Evolutionary conservation across 2,329 filamentous ascomycete genomes (phyloP), one percentile per base, ranked within the genome.

Genomic region (Penicillium sp.): DNA sequence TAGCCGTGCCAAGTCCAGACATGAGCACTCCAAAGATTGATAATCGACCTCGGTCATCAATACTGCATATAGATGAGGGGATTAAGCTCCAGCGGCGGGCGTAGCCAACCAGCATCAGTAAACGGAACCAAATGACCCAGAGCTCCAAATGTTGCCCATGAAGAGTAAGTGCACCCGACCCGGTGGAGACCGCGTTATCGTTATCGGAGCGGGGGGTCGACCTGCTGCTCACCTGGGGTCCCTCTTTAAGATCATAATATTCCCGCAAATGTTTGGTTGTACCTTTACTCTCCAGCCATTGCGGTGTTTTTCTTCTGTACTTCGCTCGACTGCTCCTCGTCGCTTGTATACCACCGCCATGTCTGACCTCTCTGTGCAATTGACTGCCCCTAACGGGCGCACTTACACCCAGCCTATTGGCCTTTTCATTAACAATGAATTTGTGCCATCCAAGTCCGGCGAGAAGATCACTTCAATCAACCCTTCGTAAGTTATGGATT

Each of bases 371-470:
- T 72, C 70, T 39, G 65, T 76, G 24, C 82, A 90, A 67, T 82
- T 93, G 57, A 89, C 82, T 9, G 89, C 90, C 49, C 90, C 90
- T 5, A 93, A 93, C 75, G 90, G 89, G 66, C 81, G 78, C 73
- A 86, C 84, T 66, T 93, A 90, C 76, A 79, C 75, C 13, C 88
- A 91, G 77, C 89, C 90, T 2, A 80, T 84, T 45, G 90, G 90
- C n/a, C 81, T 93, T 9, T 93, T 92, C 75, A 91, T 93, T 77
- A 89, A 90, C 79, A 91, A 92, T 63, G 88, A 91, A 71, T 93
- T 90, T 72, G 86, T 91, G 52, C 80, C 85, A 67, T 85, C 86
- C 55, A 86, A 82, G 71, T 83, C 82, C 14, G 86, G 83, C 45
- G 80, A 86, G 69, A 90, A 82, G 64, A 82, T 92, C 53, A 78